Evolutionary conservation across 129 eudicot genomes (phyloP).

Genomic region (Pittosporum tobira): DNA sequence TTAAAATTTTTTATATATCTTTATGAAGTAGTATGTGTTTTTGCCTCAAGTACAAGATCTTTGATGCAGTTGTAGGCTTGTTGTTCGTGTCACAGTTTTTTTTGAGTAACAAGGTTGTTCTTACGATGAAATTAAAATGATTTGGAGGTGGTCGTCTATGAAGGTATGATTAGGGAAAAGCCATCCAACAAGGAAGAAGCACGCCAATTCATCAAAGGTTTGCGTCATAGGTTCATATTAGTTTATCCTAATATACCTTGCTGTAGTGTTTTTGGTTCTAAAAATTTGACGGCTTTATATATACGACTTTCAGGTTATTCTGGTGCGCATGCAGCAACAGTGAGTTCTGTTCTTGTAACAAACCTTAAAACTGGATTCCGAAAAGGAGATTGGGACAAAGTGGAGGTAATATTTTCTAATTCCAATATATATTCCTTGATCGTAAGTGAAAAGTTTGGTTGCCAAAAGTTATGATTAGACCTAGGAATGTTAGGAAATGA

Average conservation of each 20-base stretch:
- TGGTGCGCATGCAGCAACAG: constrained; percentile 59
- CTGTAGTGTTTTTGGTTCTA: constrained; percentile 7
- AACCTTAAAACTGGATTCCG: constrained; percentile 60
- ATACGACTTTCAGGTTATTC: constrained; percentile 47
- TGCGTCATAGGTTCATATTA: neutral
- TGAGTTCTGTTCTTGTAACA: constrained; percentile 77
- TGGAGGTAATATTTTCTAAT: constrained; percentile 48
- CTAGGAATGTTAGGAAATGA: no score
- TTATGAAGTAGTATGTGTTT: neutral
- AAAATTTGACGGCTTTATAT: constrained; percentile 15
- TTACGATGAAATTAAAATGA: constrained; percentile 20
- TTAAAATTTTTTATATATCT: no score
- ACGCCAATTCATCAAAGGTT: constrained; percentile 72
- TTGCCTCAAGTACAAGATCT: neutral
- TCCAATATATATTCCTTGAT: no score
- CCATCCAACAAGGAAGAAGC: constrained; percentile 82
- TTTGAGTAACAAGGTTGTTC: neutral
- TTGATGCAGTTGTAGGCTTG: neutral
- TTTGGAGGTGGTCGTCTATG: constrained; percentile 95
- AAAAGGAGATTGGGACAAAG: constrained; percentile 81
- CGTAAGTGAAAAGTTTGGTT: no score
- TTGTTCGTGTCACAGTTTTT: neutral
- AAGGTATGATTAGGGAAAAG: constrained; percentile 76
- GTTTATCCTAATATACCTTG: neutral
- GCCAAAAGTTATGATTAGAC: no score